Conservation (phyloP, 257 asterid species). For the Nicotiana knightiana region DNA sequence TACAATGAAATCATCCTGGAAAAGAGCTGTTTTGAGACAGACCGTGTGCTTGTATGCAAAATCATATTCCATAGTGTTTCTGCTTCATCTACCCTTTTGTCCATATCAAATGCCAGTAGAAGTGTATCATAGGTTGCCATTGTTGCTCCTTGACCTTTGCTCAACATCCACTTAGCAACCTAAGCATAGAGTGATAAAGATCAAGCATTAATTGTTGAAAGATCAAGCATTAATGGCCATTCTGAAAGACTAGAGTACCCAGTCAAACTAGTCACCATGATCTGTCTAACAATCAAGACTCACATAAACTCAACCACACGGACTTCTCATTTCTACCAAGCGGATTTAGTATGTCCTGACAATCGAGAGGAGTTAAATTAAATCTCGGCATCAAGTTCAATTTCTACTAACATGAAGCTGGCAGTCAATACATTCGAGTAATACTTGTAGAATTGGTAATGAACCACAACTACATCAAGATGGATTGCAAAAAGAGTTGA, state of each 20-base stretch:
- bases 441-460: neutral
- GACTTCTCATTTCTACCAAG: neutral
- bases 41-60: constrained; percentile 62
- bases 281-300: neutral
- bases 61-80: constrained; percentile 74
- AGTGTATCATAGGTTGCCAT: constrained; percentile 73
- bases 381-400: neutral
- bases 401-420: constrained; percentile 63
- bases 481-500: neutral
- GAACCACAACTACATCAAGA: neutral
- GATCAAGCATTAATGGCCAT: neutral
- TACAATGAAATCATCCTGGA: constrained; percentile 83
- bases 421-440: constrained; percentile 18
- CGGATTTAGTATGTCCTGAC: neutral
- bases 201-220: neutral
- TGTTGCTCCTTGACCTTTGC: constrained; percentile 21
- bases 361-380: neutral
- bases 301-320: neutral
- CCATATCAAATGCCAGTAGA: constrained; percentile 84
- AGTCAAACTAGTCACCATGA: neutral
- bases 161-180: constrained; percentile 20
- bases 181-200: neutral
- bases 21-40: constrained; percentile 67
- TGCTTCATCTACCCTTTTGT: constrained; percentile 76
- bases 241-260: neutral